Percentiles rank a stretch among this genome's conserved stretches.
These are phyloP conservation scores for Daldinia caldariorum DNA, from an alignment of 495 filamentous ascomycete species.

Conservation along the genomic window DNA sequence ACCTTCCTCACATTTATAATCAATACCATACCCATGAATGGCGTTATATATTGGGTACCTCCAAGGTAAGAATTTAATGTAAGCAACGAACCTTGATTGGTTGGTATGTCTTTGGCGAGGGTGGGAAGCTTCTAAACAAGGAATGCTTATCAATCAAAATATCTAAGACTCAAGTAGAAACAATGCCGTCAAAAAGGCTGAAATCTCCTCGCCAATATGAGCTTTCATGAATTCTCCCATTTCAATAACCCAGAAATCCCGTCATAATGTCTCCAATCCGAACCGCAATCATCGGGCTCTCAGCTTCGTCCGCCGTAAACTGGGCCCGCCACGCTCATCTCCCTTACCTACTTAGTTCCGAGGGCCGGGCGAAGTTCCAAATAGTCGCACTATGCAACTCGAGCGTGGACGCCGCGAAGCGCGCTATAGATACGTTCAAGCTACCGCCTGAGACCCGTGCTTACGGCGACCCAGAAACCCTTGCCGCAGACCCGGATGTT, in stretches of 20 bases:
- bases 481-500: constrained; percentile 3
- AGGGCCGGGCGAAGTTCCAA: background rate
- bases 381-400: constrained; percentile 1
- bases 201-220: background rate
- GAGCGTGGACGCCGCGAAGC: background rate
- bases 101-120: background rate
- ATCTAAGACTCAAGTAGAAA: background rate
- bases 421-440: background rate
- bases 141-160: background rate
- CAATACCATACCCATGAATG: background rate
- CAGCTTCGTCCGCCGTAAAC: background rate
- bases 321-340: background rate
- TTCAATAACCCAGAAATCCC: too few relatives aligned
- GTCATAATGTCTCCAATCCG: background rate
- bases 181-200: background rate
- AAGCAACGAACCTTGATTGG: background rate
- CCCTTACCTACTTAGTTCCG: background rate
- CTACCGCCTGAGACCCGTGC: background rate
- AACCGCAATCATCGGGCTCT: background rate
- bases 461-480: background rate
- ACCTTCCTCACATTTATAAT: background rate
- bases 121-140: background rate
- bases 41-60: background rate
- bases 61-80: background rate
- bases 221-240: background rate